Conservation (phyloP, 495 filamentous ascomycete species). For the Penicillium cinerascens region DNA sequence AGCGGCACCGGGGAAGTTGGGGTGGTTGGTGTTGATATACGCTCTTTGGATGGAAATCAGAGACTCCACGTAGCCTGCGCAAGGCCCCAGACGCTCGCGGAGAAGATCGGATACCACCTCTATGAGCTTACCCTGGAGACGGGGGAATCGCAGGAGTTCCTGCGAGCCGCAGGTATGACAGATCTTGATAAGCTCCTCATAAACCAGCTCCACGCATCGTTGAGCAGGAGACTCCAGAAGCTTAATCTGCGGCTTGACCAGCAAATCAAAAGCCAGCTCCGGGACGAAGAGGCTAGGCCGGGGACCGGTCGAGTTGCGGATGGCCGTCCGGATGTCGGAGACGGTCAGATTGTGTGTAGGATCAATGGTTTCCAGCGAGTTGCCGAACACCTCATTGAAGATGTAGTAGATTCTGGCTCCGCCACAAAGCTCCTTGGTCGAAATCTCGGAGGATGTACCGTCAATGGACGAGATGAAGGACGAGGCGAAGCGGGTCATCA, state of each 20-base stretch:
- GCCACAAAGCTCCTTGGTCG: slow-evolving; percentile 96
- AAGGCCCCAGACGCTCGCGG: slow-evolving; percentile 84
- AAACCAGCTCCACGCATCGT: slow-evolving; percentile 94
- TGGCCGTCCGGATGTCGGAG: slow-evolving; percentile 96
- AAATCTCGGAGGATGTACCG: slow-evolving; percentile 96
- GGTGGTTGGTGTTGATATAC: slow-evolving; percentile 99
- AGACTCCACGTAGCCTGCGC: slow-evolving; percentile 87
- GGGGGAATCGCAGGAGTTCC: slow-evolving; percentile 85
- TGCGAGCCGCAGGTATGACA: slow-evolving; percentile 97
- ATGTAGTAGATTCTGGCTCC: slow-evolving; percentile 99
- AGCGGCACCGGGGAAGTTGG: slow-evolving; percentile 95
- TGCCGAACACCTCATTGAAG: slow-evolving; percentile 99
- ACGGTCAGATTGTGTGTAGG: slow-evolving; percentile 92
- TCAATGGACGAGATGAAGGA: slow-evolving; percentile 99
- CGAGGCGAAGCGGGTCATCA: slow-evolving; percentile 97
- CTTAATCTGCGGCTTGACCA: slow-evolving; percentile 98
- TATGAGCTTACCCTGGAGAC: slow-evolving; percentile 94
- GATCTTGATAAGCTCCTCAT: slow-evolving; percentile 99
- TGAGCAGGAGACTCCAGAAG: slow-evolving; percentile 93
- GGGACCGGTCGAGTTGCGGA: slow-evolving; percentile 96
- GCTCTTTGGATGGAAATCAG: slow-evolving; percentile 95
- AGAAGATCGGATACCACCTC: slow-evolving; percentile 97
- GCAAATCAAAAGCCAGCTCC: slow-evolving; percentile 92
- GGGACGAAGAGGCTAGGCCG: slow-evolving; percentile 95
- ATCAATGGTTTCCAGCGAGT: slow-evolving; percentile 92